phyloP scores from a whole-genome alignment of 768 basidiomycete genomes.

The Calocybe indica region DNA sequence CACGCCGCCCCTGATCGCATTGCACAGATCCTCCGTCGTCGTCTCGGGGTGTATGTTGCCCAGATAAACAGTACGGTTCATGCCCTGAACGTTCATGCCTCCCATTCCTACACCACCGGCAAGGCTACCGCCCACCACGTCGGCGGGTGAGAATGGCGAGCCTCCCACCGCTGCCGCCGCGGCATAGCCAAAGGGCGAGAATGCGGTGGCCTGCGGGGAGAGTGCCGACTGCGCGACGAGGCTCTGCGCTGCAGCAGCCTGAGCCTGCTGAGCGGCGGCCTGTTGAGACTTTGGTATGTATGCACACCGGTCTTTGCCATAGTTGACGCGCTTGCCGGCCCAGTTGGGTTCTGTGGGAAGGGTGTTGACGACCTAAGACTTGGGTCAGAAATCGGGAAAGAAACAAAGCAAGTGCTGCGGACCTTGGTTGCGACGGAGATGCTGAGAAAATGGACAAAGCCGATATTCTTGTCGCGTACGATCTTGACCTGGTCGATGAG shows the following conservation, averaged over 20 bases:
- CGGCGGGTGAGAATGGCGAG: slow-evolving; percentile 43
- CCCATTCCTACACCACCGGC: background rate
- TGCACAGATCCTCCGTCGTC: slow-evolving; percentile 91
- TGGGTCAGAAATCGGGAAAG: slow-evolving; percentile 1
- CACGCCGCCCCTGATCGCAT: slow-evolving; percentile 94
- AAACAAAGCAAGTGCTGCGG: slow-evolving; percentile 13
- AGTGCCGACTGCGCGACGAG: slow-evolving; percentile 50
- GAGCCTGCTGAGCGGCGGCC: slow-evolving; percentile 80
- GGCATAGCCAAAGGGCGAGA: slow-evolving; percentile 45
- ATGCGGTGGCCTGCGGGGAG: slow-evolving; percentile 16
- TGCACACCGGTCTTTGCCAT: slow-evolving; percentile 97
- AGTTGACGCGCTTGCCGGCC: slow-evolving; percentile 96
- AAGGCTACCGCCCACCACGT: slow-evolving; percentile 27
- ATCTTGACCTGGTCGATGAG: slow-evolving; percentile 99
- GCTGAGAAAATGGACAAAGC: slow-evolving; percentile 97
- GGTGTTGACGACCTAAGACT: slow-evolving; percentile 79
- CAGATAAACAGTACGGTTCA: slow-evolving; percentile 92
- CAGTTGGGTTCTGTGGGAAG: slow-evolving; percentile 89
- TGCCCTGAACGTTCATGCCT: slow-evolving; percentile 27
- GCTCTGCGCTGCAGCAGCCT: slow-evolving; percentile 79
- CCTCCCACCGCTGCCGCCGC: slow-evolving; percentile 1
- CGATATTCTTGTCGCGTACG: slow-evolving; percentile 98
- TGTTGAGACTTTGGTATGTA: slow-evolving; percentile 96
- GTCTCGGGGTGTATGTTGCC: slow-evolving; percentile 98
- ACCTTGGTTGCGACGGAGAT: slow-evolving; percentile 96